Evolutionary conservation across 2,329 filamentous ascomycete species (phyloP), one percentile per base, ranked within the genome.

Genomic region (Didymella segeticola): DNA sequence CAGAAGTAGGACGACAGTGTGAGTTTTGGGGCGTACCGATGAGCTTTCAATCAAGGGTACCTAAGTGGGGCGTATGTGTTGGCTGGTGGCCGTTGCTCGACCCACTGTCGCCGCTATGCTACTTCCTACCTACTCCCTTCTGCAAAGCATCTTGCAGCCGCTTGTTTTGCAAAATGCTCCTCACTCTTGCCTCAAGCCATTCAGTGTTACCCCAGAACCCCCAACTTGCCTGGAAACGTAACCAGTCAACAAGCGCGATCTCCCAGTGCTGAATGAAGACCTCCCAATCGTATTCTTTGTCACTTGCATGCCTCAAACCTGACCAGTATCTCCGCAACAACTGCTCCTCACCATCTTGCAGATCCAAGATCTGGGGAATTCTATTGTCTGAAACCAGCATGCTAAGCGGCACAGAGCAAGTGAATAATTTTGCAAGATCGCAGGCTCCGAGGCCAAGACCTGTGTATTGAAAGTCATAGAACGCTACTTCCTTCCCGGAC

Each of bases 401-500:
- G 2, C 72, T 58, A 6, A 83, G 30, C 0, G 86, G 85, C 0
- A 89, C 79, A 2, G 86, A 88, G 68, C 86, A 88, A 0, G 86
- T 89, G 55, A 88, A 87, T 0, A 89, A 69, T 64, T 89, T 89
- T 2, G 86, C 86, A 0, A 89, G 74, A 66, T 89, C 87, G 58
- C 86, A 86, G 0, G 85, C 86, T 0, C 87, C 86, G 0, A 89
- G 67, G 0, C 87, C 86, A 0, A 88, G 70, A 0, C 87, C 87
- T 0, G 83, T 80, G 60, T 89, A 89, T 61, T 89, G 87, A 50
- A 89, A 89, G 66, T 89, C 87, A 62, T 86, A 89, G 58, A 89
- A 86, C 0, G 84, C 86, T 1, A 86, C 84, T 3, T 74, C 54
- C 2, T 81, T 71, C 1, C 83, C 84, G 0, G 67, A 59, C 0